phyloP scores from a whole-genome alignment of 495 filamentous ascomycete genomes.

The Annulohypoxylon stygium region DNA sequence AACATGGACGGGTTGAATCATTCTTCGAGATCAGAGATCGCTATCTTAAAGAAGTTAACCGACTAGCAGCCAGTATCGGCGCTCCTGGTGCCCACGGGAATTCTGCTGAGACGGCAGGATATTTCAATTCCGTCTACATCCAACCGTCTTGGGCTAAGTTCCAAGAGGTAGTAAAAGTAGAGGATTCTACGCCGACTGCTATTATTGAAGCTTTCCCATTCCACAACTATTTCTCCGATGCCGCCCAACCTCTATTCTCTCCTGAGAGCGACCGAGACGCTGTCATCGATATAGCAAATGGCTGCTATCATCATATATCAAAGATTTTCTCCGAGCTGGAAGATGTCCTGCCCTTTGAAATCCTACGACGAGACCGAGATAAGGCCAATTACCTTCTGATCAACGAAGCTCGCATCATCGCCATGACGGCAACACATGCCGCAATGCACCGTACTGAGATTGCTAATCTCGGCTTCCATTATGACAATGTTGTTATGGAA shows the following conservation, averaged over 20 bases:
- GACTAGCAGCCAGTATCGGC: constrained; percentile 83
- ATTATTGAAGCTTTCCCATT: constrained; percentile 88
- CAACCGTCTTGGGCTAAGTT: constrained; percentile 90
- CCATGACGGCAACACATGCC: constrained; percentile 98
- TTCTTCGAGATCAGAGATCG: constrained; percentile 89
- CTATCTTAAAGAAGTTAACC: constrained; percentile 86
- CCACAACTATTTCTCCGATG: constrained; percentile 87
- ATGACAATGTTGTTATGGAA: constrained; percentile 99
- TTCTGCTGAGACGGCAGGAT: constrained; percentile 95
- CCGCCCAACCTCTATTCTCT: constrained; percentile 87
- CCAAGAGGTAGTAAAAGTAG: constrained; percentile 68
- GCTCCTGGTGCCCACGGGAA: constrained; percentile 92
- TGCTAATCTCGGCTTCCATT: constrained; percentile 89
- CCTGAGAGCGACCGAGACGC: constrained; percentile 71
- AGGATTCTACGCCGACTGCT: constrained; percentile 66
- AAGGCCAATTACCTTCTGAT: constrained; percentile 95
- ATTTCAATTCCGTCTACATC: constrained; percentile 94
- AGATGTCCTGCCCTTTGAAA: constrained; percentile 95
- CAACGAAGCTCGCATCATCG: constrained; percentile 94
- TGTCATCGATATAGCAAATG: constrained; percentile 80
- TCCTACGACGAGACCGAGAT: constrained; percentile 85
- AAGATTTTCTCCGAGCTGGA: constrained; percentile 94
- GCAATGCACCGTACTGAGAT: constrained; percentile 98
- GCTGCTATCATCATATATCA: constrained; percentile 90
- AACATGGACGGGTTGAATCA: constrained; percentile 93